These are phyloP conservation scores for Closterium sp. DNA, from an alignment of 139 green algal species.

Conservation along the genomic window DNA sequence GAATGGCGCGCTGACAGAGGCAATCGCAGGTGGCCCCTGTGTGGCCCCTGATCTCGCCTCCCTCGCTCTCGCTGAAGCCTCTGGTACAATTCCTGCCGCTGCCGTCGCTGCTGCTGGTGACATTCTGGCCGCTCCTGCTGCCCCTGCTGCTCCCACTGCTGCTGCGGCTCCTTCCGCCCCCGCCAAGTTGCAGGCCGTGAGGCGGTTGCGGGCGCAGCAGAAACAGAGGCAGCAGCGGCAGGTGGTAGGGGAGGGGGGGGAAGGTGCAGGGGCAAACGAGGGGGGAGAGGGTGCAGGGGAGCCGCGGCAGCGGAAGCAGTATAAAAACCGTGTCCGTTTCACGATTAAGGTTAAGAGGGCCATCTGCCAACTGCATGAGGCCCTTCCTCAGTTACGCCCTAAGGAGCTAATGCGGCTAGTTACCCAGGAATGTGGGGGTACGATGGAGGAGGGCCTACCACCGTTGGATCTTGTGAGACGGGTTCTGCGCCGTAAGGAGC, in stretches of 20 bases:
- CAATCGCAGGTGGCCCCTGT: background rate
- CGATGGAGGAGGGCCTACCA: background rate
- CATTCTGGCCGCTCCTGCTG: background rate
- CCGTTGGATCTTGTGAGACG: no score
- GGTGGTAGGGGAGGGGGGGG: background rate
- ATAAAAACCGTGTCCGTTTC: background rate
- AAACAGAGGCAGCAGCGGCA: background rate
- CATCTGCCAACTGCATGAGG: background rate
- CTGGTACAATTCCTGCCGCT: background rate
- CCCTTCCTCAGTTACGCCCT: background rate
- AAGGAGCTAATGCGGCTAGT: background rate
- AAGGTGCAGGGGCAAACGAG: no score
- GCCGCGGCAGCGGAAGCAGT: background rate
- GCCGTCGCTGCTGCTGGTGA: background rate
- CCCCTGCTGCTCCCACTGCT: background rate
- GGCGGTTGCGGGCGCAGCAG: no score
- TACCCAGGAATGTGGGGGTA: background rate
- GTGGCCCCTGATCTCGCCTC: background rate
- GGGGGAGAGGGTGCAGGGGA: background rate
- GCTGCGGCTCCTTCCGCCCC: background rate
- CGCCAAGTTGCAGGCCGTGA: no score
- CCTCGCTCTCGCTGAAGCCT: background rate
- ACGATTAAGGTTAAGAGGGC: background rate
- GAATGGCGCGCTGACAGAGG: no score
- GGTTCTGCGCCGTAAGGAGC: no score